Percentiles rank a stretch among this genome's conserved stretches.
Conservation (phyloP, 176 grass and related monocot species). For the Dactylis glomerata region DNA sequence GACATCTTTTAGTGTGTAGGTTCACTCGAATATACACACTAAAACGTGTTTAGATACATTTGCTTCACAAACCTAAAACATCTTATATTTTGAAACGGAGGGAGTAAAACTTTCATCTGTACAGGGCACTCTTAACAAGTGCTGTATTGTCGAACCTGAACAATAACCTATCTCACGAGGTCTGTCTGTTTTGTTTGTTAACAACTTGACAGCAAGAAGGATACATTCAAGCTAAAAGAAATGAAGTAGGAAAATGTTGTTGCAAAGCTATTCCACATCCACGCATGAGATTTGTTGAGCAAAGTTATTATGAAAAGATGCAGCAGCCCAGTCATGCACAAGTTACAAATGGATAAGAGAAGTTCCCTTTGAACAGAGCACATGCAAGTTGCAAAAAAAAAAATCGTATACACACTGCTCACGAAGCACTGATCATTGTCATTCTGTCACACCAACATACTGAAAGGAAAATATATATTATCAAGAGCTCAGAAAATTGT, state of each 20-base stretch:
- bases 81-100: too few relatives aligned
- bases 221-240: too few relatives aligned
- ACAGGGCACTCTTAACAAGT: neutral
- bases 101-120: neutral
- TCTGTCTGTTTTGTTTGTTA: too few relatives aligned
- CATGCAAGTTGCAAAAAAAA: neutral
- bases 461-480: neutral
- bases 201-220: too few relatives aligned
- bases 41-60: too few relatives aligned
- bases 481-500: too few relatives aligned
- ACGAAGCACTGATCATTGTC: neutral
- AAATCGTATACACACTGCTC: neutral
- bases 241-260: neutral
- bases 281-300: neutral
- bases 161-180: too few relatives aligned
- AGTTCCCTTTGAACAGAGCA: neutral
- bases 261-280: neutral
- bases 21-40: too few relatives aligned
- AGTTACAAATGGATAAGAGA: neutral
- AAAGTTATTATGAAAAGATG: neutral
- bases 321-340: neutral
- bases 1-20: too few relatives aligned
- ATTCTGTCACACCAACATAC: neutral
- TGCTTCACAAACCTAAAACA: too few relatives aligned
- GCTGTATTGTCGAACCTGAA: neutral